Base-by-base conservation (phyloP, 176 grass and related monocot genomes). In the Thinopyrum elongatum region DNA sequence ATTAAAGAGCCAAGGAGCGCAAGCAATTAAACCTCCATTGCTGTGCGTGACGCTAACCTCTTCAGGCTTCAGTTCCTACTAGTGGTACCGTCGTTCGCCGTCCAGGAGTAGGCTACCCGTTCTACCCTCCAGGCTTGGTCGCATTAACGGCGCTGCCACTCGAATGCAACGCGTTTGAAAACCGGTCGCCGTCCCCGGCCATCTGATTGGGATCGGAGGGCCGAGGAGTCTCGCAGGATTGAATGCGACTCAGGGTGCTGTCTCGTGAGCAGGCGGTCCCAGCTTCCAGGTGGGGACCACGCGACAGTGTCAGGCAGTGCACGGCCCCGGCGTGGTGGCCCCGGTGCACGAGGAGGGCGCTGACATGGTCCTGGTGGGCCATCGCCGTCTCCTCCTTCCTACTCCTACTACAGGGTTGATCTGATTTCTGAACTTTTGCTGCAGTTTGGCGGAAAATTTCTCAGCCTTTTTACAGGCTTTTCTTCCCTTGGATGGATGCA, bases 1-100 rank as follows among this genome's bases (percentile, higher is more conserved):
- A 88, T 91, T 91, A 82, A 91, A 91, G 89, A 87, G 36, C 59
- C 80, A 80, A 80, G 82, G 29, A 63, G 66, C 85, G 28, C 4
- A 28, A 23, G 69, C 80, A 86, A 69, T 84, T 83, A 89, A 80
- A 86, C 80, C 80, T 62, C 84, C 74, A 87, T 83, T 21, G 90
- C 81, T 75, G 22, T 30, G 26, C 80, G 74, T 66, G 74, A 76
- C 80, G 73, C 71, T 53, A 51, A 70, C 81, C 82, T 39, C 58
- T 82, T 81, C 77, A 26, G 29, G 23, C 44, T 51, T 76, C 72
- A 51, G 72, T 76, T 72, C 10, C 85, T 46, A 34, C 89, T 74
- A 74, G 59, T 41, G 29, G 65, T 15, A 1, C 38, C 38, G 10
- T 14, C 80, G 85, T 76, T 91, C 49, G 77, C 71, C 61, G 80